A percentile compares a stretch with the other conserved stretches of the same genome.
phyloP scores from a whole-genome alignment of 2,329 filamentous ascomycete species.

The Cladophialophora yegresii region DNA sequence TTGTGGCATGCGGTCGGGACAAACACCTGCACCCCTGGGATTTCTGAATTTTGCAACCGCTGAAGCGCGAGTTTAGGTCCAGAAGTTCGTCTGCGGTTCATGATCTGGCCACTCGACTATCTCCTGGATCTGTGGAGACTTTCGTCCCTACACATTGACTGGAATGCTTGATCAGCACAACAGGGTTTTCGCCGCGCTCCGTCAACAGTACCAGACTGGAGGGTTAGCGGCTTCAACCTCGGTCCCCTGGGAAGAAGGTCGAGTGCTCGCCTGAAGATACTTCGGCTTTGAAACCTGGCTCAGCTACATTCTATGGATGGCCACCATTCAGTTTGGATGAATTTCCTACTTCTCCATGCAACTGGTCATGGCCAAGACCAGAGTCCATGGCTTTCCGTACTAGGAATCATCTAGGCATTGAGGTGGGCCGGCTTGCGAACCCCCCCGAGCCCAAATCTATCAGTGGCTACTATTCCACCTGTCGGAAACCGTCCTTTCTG shows the following conservation, averaged over 20 bases:
- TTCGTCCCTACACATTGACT: not conserved
- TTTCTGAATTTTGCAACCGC: not conserved
- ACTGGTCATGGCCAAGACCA: not conserved
- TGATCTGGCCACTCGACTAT: not conserved
- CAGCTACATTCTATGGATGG: not conserved
- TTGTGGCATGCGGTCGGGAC: not conserved
- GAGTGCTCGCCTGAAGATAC: not conserved
- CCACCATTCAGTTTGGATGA: not conserved
- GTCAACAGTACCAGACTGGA: not conserved
- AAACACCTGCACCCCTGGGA: not conserved
- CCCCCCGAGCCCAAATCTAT: not conserved
- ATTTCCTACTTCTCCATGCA: not conserved
- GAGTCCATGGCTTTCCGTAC: no score
- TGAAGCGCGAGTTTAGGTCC: not conserved
- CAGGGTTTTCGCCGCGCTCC: not conserved
- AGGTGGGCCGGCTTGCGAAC: not conserved
- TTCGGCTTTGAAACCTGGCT: not conserved
- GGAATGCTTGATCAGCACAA: not conserved
- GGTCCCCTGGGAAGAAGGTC: not conserved
- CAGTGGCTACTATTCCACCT: not conserved
- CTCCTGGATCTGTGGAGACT: not conserved
- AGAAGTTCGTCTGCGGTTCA: not conserved
- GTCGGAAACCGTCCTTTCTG: not conserved
- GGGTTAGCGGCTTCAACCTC: not conserved
- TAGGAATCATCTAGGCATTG: not conserved